These are phyloP conservation scores for Trichoderma oligosporum DNA, from an alignment of 2,329 filamentous ascomycete species.

Conservation along the genomic window DNA sequence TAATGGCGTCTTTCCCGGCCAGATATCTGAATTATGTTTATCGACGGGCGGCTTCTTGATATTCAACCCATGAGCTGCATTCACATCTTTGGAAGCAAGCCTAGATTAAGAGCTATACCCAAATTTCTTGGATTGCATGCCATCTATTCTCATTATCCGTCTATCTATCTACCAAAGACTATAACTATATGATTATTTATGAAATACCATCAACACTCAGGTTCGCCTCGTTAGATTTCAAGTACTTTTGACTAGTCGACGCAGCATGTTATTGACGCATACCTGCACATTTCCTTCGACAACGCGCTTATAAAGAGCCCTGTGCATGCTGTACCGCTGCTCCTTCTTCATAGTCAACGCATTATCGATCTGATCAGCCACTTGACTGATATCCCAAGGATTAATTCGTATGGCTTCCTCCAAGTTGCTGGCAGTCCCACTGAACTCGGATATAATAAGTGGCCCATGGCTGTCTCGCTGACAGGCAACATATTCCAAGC, in stretches of 20 bases:
- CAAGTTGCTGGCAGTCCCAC: constrained; percentile 82
- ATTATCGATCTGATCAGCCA: constrained; percentile 75
- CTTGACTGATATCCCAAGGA: constrained; percentile 82
- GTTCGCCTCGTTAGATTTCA: too few species aligned
- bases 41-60: too few species aligned
- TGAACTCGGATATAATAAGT: constrained; percentile 94
- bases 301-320: constrained; percentile 36
- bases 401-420: constrained; percentile 89
- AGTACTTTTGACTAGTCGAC: background rate
- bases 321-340: constrained; percentile 64
- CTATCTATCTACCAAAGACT: too few species aligned
- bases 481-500: constrained; percentile 87
- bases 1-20: too few species aligned
- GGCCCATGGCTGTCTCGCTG: constrained; percentile 83
- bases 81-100: too few species aligned
- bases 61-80: too few species aligned
- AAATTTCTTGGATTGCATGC: too few species aligned
- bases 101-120: too few species aligned
- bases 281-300: background rate
- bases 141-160: too few species aligned
- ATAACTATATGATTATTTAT: too few species aligned
- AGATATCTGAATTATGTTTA: too few species aligned
- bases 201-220: too few species aligned
- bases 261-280: constrained; percentile 4
- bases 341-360: constrained; percentile 71